Evolutionary conservation across 2,329 filamentous ascomycete species (phyloP), one percentile per base, ranked within the genome.

Genomic region (Ophiostoma fasciatum): DNA sequence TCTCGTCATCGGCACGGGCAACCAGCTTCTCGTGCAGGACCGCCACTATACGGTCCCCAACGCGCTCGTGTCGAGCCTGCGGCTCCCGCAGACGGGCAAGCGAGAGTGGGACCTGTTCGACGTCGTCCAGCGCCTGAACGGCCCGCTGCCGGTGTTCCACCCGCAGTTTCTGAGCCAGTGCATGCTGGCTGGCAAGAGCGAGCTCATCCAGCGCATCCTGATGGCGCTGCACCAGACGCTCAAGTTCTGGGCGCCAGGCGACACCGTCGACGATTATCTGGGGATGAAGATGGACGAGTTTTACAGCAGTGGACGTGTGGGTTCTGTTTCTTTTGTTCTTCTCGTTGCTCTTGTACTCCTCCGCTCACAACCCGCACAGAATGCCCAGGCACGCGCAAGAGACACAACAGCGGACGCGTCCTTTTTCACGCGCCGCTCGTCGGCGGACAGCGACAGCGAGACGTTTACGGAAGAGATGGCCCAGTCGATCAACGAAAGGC

Each of bases 141-240:
- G 84, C 0, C 81, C 87, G 3, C 61, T 96, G 7, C 84, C 90
- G 0, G 68, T 92, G 3, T 98, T 93, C 48, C 88, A 98, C 49
- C 90, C 90, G 0, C 84, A 93, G 49, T 82, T 94, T 40, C 59
- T 96, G 19, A 80, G 82, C 35, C 82, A 94, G 53, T 88, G 82
- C 48, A 83, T 93, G 26, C 63, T 94, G 19, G 71, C 77, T 15
- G 88, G 87, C 1, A 93, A 93, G 51, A 68, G 69, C 23, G 53
- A 58, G 4, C 55, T 84, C 6, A 83, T 90, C 3, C 78, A 84
- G 45, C 66, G 65, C 9, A 74, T 94, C 9, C 56, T 96, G 20
- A 61, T 81, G 35, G 71, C 71, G 6, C 61, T 98, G 17, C 68
- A 85, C 48, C 73, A 76, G 47, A 78, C 73, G 12, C 59, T 98